phyloP scores from a whole-genome alignment of 345 rosid species.

The Moricandia arvensis region DNA sequence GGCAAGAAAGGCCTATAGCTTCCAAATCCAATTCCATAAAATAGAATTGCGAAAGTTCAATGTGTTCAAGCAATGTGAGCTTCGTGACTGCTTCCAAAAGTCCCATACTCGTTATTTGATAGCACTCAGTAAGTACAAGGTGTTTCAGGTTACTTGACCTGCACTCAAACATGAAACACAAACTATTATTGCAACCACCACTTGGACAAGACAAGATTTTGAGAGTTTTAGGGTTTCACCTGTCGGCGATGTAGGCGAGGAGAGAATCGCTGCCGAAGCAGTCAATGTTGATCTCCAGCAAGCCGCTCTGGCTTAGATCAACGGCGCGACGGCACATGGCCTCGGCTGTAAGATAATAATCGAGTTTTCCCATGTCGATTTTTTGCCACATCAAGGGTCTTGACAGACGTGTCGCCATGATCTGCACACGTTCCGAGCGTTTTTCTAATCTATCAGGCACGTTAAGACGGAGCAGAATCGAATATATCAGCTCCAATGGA shows the following conservation, averaged over 20 bases:
- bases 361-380: slow-evolving; percentile 25
- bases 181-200: background rate
- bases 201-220: background rate
- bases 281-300: slow-evolving; percentile 45
- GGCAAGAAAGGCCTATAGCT: background rate
- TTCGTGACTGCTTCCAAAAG: slow-evolving; percentile 4
- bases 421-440: slow-evolving; percentile 50
- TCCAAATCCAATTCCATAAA: background rate
- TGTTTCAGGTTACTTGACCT: slow-evolving; percentile 39
- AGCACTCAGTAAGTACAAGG: slow-evolving; percentile 38
- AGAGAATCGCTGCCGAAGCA: slow-evolving; percentile 38
- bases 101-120: background rate
- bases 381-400: slow-evolving; percentile 51
- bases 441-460: slow-evolving; percentile 39
- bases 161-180: slow-evolving; percentile 9
- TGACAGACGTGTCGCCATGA: slow-evolving; percentile 47
- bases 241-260: slow-evolving; percentile 45
- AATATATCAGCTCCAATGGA: slow-evolving; percentile 44
- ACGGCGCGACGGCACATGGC: slow-evolving; percentile 49
- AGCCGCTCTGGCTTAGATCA: slow-evolving; percentile 50
- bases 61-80: slow-evolving; percentile 2
- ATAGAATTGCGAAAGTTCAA: background rate
- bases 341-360: background rate
- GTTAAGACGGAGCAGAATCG: slow-evolving; percentile 43
- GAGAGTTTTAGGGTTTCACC: slow-evolving; percentile 23